Base-by-base conservation (phyloP, 768 basidiomycete genomes). In the Suillus clintonianus region DNA sequence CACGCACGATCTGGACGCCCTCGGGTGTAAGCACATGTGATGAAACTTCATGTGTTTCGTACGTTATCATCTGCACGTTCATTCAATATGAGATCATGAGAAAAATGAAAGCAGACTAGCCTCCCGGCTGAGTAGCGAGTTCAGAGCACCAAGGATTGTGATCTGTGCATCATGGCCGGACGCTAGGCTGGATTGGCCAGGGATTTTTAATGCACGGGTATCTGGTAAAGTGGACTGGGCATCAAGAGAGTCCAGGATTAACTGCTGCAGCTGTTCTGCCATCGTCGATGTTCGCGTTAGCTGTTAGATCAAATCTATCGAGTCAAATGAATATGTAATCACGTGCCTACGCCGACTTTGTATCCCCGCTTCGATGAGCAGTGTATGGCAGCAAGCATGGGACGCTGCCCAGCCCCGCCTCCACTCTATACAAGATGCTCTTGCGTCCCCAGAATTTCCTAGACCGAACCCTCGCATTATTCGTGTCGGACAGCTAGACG, bases 401-500 rank as follows among this genome's bases (percentile, higher is more conserved):
- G 80, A 82, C 50, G 71, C 75, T 64, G 88, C 88, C 5, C 85
- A 88, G 65, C 83, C 86, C 34, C 77, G 70, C 11, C 78, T 94
- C 9, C 68, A 79, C 27, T 74, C 79, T 13, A 82, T 90, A 45
- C 78, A 81, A 57, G 73, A 77, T 34, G 74, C 78, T 14, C 67
- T 88, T 27, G 69, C 68, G 24, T 64, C 75, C 6, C 67, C 71
- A 10, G 59, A 72, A 17, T 60, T 71, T n/a, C 75, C 79, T 30
- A 13, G 0, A 42, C 56, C 24, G 17, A 61, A 65, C 54, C 72
- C 82, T 32, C 83, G 89, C n/a, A 78, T 89, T 36, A 80, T 87
- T 30, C 91, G 95, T 50, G 94, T 99, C 55, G 91, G 92, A 9
- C 93, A 97, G 75, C 86, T 98, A 60, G 97, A 99, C 74, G 88